A percentile compares a stretch with the other conserved stretches of the same genome.
phyloP scores from a whole-genome alignment of 1,284 basidiomycete genomes.

The Fomitiporia mediterranea region DNA sequence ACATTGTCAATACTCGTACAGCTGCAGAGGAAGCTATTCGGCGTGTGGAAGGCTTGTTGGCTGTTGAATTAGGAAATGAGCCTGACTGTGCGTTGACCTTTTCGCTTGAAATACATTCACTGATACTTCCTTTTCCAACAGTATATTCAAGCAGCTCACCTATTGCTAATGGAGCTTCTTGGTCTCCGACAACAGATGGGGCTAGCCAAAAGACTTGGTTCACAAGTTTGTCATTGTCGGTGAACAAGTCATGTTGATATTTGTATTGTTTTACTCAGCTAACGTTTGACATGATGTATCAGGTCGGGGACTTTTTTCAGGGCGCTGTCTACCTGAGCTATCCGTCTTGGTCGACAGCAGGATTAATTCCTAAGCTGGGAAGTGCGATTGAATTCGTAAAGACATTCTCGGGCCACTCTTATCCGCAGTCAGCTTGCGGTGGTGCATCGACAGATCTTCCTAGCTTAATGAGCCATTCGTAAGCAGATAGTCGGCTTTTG shows the following conservation, averaged over 20 bases:
- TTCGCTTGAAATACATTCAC: constrained; percentile 14
- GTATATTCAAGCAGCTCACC: constrained; percentile 31
- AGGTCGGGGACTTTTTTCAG: constrained; percentile 38
- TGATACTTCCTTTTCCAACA: constrained; percentile 23
- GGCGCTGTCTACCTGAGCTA: constrained; percentile 39
- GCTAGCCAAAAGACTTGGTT: constrained; percentile 37
- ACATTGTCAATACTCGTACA: constrained; percentile 34
- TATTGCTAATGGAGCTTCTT: constrained; percentile 29
- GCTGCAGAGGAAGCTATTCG: constrained; percentile 35
- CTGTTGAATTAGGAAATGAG: constrained; percentile 42
- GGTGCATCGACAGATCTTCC: constrained; percentile 38
- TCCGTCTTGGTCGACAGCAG: constrained; percentile 34
- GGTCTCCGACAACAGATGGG: constrained; percentile 34
- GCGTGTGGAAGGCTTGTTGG: constrained; percentile 34
- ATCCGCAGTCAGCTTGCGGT: constrained; percentile 42
- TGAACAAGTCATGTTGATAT: constrained; percentile 21
- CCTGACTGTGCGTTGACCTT: constrained; percentile 34
- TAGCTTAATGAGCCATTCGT: constrained; percentile 40
- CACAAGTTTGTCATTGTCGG: constrained; percentile 32
- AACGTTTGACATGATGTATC: background rate
- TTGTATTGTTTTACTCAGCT: constrained; percentile 4
- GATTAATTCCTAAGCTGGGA: constrained; percentile 34
- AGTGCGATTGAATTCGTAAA: constrained; percentile 33
- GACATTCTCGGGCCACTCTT: constrained; percentile 39
- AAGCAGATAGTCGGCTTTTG: constrained; percentile 20